These are phyloP conservation scores for Cucurbita argyrosperma DNA, from an alignment of 306 rosid species.

Conservation along the genomic window DNA sequence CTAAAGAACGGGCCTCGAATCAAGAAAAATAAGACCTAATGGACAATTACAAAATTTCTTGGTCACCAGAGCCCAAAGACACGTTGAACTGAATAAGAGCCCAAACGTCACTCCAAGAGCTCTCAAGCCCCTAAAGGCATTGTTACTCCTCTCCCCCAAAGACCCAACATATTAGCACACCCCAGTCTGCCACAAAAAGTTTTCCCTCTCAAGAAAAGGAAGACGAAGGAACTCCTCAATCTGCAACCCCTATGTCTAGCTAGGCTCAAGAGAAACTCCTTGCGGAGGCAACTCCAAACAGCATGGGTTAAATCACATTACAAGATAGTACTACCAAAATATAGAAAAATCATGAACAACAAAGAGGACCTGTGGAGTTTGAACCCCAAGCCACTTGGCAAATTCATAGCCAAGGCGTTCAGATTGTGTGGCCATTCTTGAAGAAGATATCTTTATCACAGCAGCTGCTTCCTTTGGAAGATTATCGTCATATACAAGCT, in stretches of 20 bases:
- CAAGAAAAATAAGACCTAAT: not conserved
- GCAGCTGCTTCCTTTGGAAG: constrained; percentile 68
- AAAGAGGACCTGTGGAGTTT: constrained; percentile 64
- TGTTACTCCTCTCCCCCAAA: no score
- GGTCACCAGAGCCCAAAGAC: not conserved
- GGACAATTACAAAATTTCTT: not conserved
- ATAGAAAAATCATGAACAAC: not conserved
- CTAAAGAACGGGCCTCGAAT: not conserved
- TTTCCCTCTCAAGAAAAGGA: not conserved
- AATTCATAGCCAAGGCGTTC: constrained; percentile 93
- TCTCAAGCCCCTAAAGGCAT: no score
- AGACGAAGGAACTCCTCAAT: not conserved
- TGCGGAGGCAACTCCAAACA: not conserved
- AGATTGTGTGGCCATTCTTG: constrained; percentile 90
- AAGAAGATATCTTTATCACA: constrained; percentile 75
- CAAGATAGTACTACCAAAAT: not conserved
- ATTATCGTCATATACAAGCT: constrained; percentile 25
- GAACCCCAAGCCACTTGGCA: constrained; percentile 79
- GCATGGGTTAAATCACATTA: not conserved
- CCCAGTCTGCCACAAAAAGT: not conserved
- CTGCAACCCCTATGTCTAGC: not conserved
- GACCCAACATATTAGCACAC: not conserved
- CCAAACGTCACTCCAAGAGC: not conserved
- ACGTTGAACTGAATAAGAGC: not conserved
- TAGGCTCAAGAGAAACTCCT: not conserved